Base-by-base conservation (phyloP, 306 rosid genomes). In the Cicer judaicum region DNA sequence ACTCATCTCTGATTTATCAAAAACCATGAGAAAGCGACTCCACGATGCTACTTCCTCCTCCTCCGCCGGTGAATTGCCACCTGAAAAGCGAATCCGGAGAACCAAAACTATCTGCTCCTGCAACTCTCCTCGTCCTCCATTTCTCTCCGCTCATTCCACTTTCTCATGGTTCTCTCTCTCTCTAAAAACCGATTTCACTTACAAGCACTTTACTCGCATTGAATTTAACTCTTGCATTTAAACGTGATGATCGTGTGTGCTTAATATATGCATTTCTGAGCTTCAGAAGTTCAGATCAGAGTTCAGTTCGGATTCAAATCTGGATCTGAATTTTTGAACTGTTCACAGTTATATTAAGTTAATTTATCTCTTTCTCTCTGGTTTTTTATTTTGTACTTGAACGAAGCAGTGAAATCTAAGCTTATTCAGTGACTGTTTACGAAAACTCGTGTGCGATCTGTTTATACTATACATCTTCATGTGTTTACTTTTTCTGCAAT, bases 31-130 rank as follows among this genome's bases (percentile, higher is more conserved):
- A 70, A 88, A 85, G 85, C 80, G 87, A 47, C 86, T 84, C 82
- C 79, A 80, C 41, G 50, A 43, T 21, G 70, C 50, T 59, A 73
- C 68, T 54, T 74, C 77, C 9, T 70, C 81, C 41, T 73, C 81
- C 44, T 73, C 77, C 36, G 70, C 62, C 47, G 77, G 81, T 10
- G 86, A 80, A 41, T 12, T 19, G 8, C 68, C 13, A 6, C 63
- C 80, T 76, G 86, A 64, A 7, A 90, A 88, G 84, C 80, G 96
- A 53, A 81, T 90, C 84, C 85, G 90, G 54, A 42, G 89, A 71
- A 77, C 77, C 78, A 88, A 84, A 88, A 39, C 87, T 64, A 88
- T 88, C 64, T 85, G 93, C 83, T 88, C 92, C 21, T 92, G 96
- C 78, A 84, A 66, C 83, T 92, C 98, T 81, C 96, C 98, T 78